Evolutionary conservation across 2,329 filamentous ascomycete species (phyloP), one percentile per base, ranked within the genome.

Genomic region (Aspergillus sp.): DNA sequence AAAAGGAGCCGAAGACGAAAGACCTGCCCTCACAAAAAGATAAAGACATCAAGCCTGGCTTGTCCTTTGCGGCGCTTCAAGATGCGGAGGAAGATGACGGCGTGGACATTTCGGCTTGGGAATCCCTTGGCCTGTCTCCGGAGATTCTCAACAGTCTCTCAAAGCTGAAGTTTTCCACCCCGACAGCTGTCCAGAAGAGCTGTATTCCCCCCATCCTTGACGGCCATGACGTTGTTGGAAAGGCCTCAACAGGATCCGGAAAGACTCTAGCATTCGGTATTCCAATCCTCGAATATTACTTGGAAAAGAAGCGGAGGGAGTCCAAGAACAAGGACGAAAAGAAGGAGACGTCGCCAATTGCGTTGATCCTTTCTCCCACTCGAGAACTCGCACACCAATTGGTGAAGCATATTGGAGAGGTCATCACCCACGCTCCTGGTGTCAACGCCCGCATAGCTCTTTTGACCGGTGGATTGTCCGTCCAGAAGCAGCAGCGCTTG

Each of bases 251-350:
- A 0, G 94, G 94, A 59, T 97, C 94, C 13, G 94, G 94, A 62
- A 99, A 99, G 74, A 99, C 94, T 0, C 77, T 99, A 42, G 93
- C 94, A 0, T 99, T 96, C 70, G 90, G 88, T 1, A 91, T 99
- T 56, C 94, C 94, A 0, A 94, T 99, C 51, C 78, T 97, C 9
- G 92, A 99, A 70, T 80, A 82, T 50, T 96, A 87, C 79, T 73
- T 99, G 6, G 80, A 82, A 54, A 66, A 66, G 51, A 70, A 69
- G 49, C 58, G 58, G 3, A 59, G 61, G 43, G 61, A 62, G 30
- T 51, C 49, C 13, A 70, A 70, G 19, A 69, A 69, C 10, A 30
- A 30, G 16, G 71, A 42, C 49, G 71, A 76, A 20, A 72, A 75
- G 24, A 65, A 74, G 35, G 65, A 71, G 3, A 62, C 61, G 3